These are phyloP conservation scores for Ceratobasidium sp. DNA, from an alignment of 1,284 basidiomycete species.

Conservation along the genomic window DNA sequence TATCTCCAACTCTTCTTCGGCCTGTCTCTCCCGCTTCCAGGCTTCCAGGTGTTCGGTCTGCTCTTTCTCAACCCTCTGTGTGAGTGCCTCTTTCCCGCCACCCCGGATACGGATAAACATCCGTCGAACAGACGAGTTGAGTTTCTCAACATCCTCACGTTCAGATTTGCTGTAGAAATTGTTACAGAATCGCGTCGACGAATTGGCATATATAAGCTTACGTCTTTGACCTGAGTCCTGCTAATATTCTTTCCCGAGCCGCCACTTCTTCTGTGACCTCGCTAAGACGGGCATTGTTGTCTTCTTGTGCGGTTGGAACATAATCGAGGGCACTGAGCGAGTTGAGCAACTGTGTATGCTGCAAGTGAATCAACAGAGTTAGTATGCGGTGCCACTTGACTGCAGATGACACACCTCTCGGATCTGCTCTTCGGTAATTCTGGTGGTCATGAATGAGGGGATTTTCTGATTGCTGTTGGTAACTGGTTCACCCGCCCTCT, in stretches of 20 bases:
- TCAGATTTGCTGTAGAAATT: slow-evolving; percentile 19
- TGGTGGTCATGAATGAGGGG: background rate
- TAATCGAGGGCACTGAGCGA: slow-evolving; percentile 28
- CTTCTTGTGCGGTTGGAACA: slow-evolving; percentile 21
- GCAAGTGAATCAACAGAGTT: background rate
- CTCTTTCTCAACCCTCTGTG: slow-evolving; percentile 7
- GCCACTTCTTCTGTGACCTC: background rate
- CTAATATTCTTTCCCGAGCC: background rate
- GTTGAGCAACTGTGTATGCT: slow-evolving; percentile 24
- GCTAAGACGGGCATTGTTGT: slow-evolving; percentile 13
- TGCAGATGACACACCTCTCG: slow-evolving; percentile 13
- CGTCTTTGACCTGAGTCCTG: slow-evolving; percentile 12
- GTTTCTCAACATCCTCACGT: slow-evolving; percentile 7
- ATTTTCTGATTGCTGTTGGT: too few species aligned
- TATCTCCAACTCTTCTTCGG: slow-evolving; percentile 18
- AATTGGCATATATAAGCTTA: background rate
- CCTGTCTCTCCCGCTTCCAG: background rate
- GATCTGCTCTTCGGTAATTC: slow-evolving; percentile 17
- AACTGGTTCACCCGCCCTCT: too few species aligned
- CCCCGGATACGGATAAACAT: slow-evolving; percentile 1
- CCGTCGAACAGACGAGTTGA: slow-evolving; percentile 9
- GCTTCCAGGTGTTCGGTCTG: slow-evolving; percentile 15
- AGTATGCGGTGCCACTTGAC: background rate
- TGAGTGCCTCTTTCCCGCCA: slow-evolving; percentile 25
- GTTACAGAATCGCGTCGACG: background rate